Percentiles rank a stretch among this genome's conserved stretches.
Conservation (phyloP, 2,329 filamentous ascomycete species). For the Ophiostoma australiae region DNA sequence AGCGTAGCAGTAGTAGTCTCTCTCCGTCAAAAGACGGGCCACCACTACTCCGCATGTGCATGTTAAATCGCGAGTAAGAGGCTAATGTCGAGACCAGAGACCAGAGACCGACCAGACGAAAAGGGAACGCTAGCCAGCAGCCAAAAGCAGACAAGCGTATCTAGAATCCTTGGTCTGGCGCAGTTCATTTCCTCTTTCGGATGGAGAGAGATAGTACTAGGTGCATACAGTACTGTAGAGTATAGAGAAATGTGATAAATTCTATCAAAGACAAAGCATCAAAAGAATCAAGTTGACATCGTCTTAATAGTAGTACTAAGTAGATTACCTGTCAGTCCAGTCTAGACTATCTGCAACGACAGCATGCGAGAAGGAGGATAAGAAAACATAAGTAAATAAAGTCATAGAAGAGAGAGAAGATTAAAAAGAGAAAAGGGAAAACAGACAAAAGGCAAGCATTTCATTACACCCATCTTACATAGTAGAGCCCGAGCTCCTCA, state of each 20-base stretch:
- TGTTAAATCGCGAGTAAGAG: not conserved
- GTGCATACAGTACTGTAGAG: not conserved
- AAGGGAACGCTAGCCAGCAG: constrained; percentile 2
- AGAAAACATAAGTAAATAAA: no score
- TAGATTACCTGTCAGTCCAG: no score
- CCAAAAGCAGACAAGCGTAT: constrained; percentile 6
- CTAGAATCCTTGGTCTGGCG: constrained; percentile 13
- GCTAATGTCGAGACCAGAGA: not conserved
- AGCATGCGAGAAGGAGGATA: no score
- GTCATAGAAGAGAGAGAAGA: no score
- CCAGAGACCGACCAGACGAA: not conserved
- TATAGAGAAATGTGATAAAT: not conserved
- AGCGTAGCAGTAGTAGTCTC: not conserved
- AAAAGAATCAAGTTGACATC: no score
- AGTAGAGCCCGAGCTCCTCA: no score
- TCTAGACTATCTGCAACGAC: no score
- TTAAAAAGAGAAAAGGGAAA: no score
- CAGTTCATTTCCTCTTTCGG: constrained; percentile 12
- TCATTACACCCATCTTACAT: no score
- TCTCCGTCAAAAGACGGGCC: not conserved
- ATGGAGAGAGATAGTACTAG: not conserved
- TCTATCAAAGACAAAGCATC: not conserved
- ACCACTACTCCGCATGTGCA: not conserved
- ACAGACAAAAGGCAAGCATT: no score
- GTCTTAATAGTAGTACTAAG: no score